These are phyloP conservation scores for Saturnispora gosingensis DNA, from an alignment of 805 yeast species.

Conservation along the genomic window DNA sequence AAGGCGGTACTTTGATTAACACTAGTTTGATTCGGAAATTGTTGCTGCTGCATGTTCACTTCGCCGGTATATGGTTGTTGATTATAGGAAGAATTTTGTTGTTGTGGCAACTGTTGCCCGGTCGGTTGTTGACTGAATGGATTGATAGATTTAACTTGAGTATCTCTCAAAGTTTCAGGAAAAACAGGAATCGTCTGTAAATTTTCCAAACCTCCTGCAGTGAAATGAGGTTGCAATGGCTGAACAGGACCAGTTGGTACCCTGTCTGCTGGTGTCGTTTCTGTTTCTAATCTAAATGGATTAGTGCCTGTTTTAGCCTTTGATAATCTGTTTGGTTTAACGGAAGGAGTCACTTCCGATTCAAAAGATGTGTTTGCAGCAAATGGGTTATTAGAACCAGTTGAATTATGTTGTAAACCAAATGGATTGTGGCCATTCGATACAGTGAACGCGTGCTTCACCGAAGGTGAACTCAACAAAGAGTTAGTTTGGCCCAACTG, in stretches of 20 bases:
- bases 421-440: not conserved
- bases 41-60: slow-evolving; percentile 6
- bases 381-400: slow-evolving; percentile 6
- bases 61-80: slow-evolving; percentile 8
- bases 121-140: slow-evolving; percentile 1
- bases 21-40: not conserved
- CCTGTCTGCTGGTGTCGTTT: slow-evolving; percentile 15
- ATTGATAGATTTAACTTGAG: slow-evolving; percentile 3
- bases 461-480: not conserved
- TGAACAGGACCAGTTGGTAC: slow-evolving; percentile 15
- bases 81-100: slow-evolving; percentile 7
- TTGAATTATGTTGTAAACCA: not conserved
- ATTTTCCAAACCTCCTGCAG: slow-evolving; percentile 67
- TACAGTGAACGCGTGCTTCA: not conserved
- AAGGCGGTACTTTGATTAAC: slow-evolving; percentile 8
- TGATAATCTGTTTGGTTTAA: slow-evolving; percentile 8
- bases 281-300: slow-evolving; percentile 39
- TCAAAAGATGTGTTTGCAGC: not conserved
- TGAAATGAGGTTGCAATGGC: slow-evolving; percentile 34
- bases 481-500: not conserved
- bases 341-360: slow-evolving; percentile 1
- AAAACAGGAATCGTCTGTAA: slow-evolving; percentile 60
- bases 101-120: slow-evolving; percentile 9
- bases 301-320: slow-evolving; percentile 41
- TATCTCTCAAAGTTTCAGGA: slow-evolving; percentile 42